phyloP scores from a whole-genome alignment of 768 basidiomycete species.

The Amanita rimosa region DNA sequence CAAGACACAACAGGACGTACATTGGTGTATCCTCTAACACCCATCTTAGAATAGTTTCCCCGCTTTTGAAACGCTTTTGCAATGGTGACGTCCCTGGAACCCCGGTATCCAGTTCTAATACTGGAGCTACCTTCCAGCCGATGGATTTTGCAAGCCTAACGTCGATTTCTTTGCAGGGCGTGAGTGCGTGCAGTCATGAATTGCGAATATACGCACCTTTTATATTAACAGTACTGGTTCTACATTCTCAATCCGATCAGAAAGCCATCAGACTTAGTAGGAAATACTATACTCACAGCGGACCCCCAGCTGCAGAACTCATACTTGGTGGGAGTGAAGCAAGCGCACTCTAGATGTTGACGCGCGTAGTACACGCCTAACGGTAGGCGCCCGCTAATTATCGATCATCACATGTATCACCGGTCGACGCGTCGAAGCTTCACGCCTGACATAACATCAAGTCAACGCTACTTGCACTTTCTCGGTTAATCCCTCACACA shows the following conservation, averaged over 20 bases:
- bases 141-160: not conserved
- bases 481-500: no score
- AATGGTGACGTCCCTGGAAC: not conserved
- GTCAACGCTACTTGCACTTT: no score
- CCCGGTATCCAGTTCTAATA: not conserved
- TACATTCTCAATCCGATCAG: not conserved
- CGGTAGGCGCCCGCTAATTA: no score
- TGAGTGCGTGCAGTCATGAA: not conserved
- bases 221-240: not conserved
- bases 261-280: not conserved
- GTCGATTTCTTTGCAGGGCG: not conserved
- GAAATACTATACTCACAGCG: not conserved
- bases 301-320: no score
- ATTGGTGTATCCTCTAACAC: not conserved
- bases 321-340: no score
- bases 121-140: not conserved
- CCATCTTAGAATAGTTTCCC: not conserved
- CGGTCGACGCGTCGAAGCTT: no score
- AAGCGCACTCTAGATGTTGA: no score
- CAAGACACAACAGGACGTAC: not conserved
- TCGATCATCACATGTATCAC: no score
- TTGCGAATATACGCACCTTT: not conserved
- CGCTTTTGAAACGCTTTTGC: not conserved
- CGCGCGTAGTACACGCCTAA: no score
- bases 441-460: no score